Conservation (phyloP, 495 filamentous ascomycete species). For the Hyaloscypha variabilis region DNA sequence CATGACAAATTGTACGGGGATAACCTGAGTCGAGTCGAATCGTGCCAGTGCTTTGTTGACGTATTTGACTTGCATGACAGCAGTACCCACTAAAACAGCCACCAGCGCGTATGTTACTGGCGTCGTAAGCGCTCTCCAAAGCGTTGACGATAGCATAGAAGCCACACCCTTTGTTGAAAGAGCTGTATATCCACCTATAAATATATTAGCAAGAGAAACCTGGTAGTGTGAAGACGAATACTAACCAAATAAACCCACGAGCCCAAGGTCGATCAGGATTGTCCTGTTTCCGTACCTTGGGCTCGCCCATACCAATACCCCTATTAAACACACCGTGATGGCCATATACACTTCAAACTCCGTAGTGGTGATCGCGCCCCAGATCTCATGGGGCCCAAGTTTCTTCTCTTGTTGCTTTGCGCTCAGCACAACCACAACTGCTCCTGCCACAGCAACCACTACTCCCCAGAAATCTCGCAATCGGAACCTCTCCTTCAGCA, state of each 20-base stretch:
- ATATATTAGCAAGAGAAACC: constrained; percentile 34
- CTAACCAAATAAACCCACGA: constrained; percentile 90
- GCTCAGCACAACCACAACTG: constrained; percentile 91
- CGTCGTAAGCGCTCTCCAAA: constrained; percentile 85
- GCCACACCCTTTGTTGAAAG: constrained; percentile 96
- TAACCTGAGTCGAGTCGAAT: constrained; percentile 96
- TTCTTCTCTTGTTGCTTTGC: constrained; percentile 89
- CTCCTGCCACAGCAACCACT: constrained; percentile 77
- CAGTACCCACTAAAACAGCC: constrained; percentile 76
- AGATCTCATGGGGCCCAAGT: constrained; percentile 87
- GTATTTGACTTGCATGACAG: constrained; percentile 93
- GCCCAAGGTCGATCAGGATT: constrained; percentile 91
- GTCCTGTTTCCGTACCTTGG: constrained; percentile 76
- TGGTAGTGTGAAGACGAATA: constrained; percentile 17
- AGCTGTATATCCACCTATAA: constrained; percentile 85
- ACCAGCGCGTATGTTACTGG: constrained; percentile 87
- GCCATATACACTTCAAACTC: constrained; percentile 91
- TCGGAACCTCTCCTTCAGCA: constrained; percentile 89
- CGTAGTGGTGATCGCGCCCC: constrained; percentile 82
- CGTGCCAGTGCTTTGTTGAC: constrained; percentile 92
- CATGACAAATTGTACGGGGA: constrained; percentile 94
- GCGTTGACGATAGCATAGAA: constrained; percentile 85
- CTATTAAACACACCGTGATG: constrained; percentile 71
- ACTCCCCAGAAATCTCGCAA: constrained; percentile 88
- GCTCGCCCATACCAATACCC: constrained; percentile 78